These are phyloP conservation scores for Russula abietina DNA, from an alignment of 768 basidiomycete genomes.

Conservation along the genomic window DNA sequence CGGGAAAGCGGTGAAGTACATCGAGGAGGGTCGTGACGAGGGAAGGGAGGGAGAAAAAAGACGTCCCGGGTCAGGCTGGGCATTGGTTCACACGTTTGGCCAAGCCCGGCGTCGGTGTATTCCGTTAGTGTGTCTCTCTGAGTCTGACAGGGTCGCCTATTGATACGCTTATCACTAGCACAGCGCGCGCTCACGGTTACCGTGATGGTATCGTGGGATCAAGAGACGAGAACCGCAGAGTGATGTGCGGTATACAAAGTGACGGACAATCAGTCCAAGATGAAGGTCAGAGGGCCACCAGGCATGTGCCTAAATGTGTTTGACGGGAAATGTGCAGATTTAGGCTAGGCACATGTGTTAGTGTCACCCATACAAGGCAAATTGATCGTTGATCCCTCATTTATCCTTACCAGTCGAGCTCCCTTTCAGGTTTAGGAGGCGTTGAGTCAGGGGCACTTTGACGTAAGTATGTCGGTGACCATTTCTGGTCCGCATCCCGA, in stretches of 20 bases:
- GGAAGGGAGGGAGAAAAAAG: neutral
- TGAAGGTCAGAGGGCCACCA: neutral
- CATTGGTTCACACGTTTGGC: neutral
- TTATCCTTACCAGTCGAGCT: no score
- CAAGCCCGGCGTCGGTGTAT: neutral
- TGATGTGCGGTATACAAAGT: no score
- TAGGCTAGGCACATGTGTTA: neutral
- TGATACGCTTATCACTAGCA: neutral
- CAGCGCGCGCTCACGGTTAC: neutral
- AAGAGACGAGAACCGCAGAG: neutral
- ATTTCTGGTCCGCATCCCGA: no score
- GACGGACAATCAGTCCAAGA: neutral
- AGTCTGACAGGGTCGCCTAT: neutral
- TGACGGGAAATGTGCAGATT: no score
- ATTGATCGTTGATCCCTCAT: neutral
- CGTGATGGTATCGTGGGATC: neutral
- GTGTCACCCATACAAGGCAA: neutral
- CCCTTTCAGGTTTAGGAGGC: no score
- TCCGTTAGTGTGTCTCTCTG: no score
- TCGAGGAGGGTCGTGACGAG: neutral
- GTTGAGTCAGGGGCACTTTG: no score
- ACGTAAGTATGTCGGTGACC: no score
- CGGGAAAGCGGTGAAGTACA: constrained; percentile 14
- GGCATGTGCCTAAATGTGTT: no score
- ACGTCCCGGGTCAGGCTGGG: neutral